Base-by-base conservation (phyloP, 2,329 filamentous ascomycete species). In the Thielaviopsis punctulata region DNA sequence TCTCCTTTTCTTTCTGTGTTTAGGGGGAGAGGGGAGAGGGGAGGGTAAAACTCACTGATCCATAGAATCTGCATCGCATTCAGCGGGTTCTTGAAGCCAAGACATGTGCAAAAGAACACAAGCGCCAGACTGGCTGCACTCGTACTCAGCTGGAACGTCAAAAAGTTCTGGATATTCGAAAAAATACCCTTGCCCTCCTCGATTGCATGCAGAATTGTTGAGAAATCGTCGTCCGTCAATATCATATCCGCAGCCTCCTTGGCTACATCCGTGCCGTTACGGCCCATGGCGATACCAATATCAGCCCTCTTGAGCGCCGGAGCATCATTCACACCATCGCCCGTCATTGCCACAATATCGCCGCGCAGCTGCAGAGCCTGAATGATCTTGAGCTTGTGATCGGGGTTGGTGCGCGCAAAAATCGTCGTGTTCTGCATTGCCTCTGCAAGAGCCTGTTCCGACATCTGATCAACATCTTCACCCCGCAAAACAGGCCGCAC, bases 1-100 rank as follows among this genome's bases (percentile, higher is more conserved):
- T 27, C 25, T 27, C 25, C 5, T 10, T 27, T 10, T 6, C 25
- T 6, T 10, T 27, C 10, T 27, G 25, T 27, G 10, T 46, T 24
- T 15, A 13, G 4, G 18, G 3, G 22, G 8, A 25, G 9, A 8
- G 24, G n/a, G 21, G 10, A 2, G n/a, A 19, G 12, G 13, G 19
- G 41, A n/a, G 4, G 21, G 4, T 30, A n/a, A 6, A 12, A 77
- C 87, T 70, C 71, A 95, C 90, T 98, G 62, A 98, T 98, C 92
- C 92, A 98, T 43, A 98, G 76, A 70, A 98, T 98, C 69, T 98
- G 92, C 92, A 98, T 98, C 48, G 92, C 88, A 64, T 98, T 98
- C 56, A 98, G 73, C 45, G 92, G 93, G 63, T 92, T 95, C 68
- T 87, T 89, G 69, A 93, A 92, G 39, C 92, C 92, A 56, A 95